Base-by-base conservation (phyloP, 768 basidiomycete genomes). In the Lepiota brunneoincarnata region DNA sequence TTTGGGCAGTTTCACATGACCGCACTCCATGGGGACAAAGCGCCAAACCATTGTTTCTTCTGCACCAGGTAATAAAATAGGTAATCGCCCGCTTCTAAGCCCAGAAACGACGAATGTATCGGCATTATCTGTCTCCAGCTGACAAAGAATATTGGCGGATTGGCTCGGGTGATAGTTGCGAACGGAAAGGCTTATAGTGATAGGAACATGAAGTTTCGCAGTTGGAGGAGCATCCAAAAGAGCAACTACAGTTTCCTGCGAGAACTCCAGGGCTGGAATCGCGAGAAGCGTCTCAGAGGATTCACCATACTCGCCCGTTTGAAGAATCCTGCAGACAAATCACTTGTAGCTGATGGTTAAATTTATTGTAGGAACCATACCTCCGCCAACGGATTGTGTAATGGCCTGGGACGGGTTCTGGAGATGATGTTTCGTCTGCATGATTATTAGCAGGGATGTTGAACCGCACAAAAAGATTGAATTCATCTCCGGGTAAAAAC, bases 81-180 rank as follows among this genome's bases (percentile, higher is more conserved):
- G 85, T 7, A 92, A 59, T 9, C 84, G 79, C 2, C 83, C 82
- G 45, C 73, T 80, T 43, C 90, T 75, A 34, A 89, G 65, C 0
- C 95, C 94, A 2, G 90, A 81, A 39, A 93, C 81, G 14, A 94
- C 82, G 67, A 97, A 96, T n/a, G 78, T 75, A 38, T 91, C 90
- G 11, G 78, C 69, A 0, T 70, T 56, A 14, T 87, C 84, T 1
- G 83, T 76, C 50, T 96, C 93, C 24, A 94, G 75, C 31, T 86
- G 81, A 7, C 93, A 76, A 10, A 81, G 74, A 31, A 95, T 68
- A 58, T 84, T 85, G 0, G 88, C 87, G 2, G 91, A 81, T 34
- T 84, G 79, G 6, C 73, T 72, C 2, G 79, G 75, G 55, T 86
- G 78, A 51, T 80, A 70, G 66, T 91, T 91, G 63, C 93, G 82